These are phyloP conservation scores for Dioszegia aurantiaca DNA, from an alignment of 768 basidiomycete genomes.

Conservation along the genomic window DNA sequence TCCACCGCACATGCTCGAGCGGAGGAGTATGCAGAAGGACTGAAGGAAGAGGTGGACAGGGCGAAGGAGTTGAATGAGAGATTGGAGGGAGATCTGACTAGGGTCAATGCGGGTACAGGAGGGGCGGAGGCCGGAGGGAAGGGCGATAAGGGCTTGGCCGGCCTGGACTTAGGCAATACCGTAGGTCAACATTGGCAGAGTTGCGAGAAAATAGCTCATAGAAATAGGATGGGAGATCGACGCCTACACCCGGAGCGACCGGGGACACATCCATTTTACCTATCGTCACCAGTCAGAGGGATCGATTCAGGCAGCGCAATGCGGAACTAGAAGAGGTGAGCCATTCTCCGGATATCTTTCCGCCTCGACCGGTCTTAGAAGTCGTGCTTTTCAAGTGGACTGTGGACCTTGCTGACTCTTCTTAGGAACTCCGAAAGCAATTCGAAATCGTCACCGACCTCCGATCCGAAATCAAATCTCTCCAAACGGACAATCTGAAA, in stretches of 20 bases:
- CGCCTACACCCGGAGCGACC: slow-evolving; percentile 65
- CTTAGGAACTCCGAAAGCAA: slow-evolving; percentile 92
- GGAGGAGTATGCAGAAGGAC: slow-evolving; percentile 61
- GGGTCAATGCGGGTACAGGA: slow-evolving; percentile 60
- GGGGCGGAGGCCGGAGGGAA: background rate
- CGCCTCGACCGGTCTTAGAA: no score
- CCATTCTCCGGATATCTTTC: slow-evolving; percentile 3
- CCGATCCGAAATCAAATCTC: slow-evolving; percentile 82
- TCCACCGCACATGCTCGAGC: slow-evolving; percentile 64
- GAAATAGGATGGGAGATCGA: slow-evolving; percentile 46
- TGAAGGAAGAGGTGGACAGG: slow-evolving; percentile 68
- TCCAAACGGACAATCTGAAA: slow-evolving; percentile 94
- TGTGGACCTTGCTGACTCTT: background rate
- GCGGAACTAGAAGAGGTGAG: slow-evolving; percentile 90
- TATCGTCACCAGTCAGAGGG: slow-evolving; percentile 94
- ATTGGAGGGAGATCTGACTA: slow-evolving; percentile 84
- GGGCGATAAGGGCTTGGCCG: slow-evolving; percentile 58
- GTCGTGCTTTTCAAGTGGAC: background rate
- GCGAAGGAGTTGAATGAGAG: slow-evolving; percentile 79
- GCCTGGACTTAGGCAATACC: slow-evolving; percentile 65
- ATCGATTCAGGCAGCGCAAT: slow-evolving; percentile 95
- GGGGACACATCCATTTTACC: slow-evolving; percentile 95
- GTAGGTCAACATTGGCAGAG: no score
- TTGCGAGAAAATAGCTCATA: background rate
- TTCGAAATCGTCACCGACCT: slow-evolving; percentile 91